Evolutionary conservation across 83 land plant genomes (phyloP).

Genomic region (Isoetes engelmannii): DNA sequence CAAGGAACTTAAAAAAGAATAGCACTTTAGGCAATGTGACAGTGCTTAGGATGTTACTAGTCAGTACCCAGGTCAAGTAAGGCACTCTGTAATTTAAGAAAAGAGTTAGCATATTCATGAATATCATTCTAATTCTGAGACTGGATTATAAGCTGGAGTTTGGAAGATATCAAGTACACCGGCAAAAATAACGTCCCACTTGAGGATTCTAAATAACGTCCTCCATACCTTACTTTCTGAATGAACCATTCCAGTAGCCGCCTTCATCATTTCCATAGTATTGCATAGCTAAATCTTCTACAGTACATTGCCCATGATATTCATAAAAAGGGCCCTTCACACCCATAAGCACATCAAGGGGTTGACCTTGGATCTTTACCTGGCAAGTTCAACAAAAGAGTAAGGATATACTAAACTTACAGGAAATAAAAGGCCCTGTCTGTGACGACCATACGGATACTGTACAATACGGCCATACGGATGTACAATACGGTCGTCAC

Average conservation of each 20-base stretch:
- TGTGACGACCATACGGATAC: too few relatives aligned
- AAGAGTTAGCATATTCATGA: not conserved
- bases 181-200: slow-evolving; percentile 87
- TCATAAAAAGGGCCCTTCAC: slow-evolving; percentile 76
- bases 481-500: too few relatives aligned
- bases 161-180: slow-evolving; percentile 80
- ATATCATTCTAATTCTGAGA: not conserved
- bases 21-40: too few relatives aligned
- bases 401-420: too few relatives aligned
- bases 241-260: slow-evolving; percentile 86
- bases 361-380: too few relatives aligned
- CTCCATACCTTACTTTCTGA: slow-evolving; percentile 88
- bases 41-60: too few relatives aligned
- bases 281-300: slow-evolving; percentile 81
- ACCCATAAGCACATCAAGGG: slow-evolving; percentile 16
- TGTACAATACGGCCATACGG: too few relatives aligned
- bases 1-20: too few relatives aligned
- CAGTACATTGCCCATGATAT: slow-evolving; percentile 72
- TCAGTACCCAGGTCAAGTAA: slow-evolving; percentile 78
- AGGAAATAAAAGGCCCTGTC: too few relatives aligned
- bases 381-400: too few relatives aligned
- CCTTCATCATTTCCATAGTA: slow-evolving; percentile 79
- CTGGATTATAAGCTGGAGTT: slow-evolving; percentile 69
- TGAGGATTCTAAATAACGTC: slow-evolving; percentile 77
- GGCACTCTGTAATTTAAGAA: slow-evolving; percentile 50